These are phyloP conservation scores for Tetrahymena thermophila DNA, from an alignment of 73 alveolate genomes.

Conservation along the genomic window DNA sequence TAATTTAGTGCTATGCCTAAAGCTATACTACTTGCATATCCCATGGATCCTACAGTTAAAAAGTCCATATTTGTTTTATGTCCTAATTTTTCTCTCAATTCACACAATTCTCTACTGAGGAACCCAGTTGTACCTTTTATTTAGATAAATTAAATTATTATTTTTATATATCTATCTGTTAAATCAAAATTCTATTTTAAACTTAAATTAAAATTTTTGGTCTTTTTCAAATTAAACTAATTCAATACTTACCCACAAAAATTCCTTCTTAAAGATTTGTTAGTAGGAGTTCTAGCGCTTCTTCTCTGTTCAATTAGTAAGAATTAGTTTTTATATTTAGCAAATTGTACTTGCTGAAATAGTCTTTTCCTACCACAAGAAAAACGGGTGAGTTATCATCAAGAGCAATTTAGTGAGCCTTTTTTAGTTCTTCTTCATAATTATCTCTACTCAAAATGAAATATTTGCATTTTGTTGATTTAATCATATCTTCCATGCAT, in stretches of 20 bases:
- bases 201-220: not conserved
- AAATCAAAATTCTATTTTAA: not conserved
- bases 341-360: not conserved
- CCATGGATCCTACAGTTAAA: conserved; percentile 74
- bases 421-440: not conserved
- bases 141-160: not conserved
- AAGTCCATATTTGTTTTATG: conserved; percentile 31
- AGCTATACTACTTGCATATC: conserved; percentile 71
- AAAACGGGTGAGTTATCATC: not conserved
- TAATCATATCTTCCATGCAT: conserved; percentile 23
- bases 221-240: not conserved
- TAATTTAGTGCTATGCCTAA: conserved; percentile 41
- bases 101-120: conserved; percentile 72
- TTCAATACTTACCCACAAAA: not conserved
- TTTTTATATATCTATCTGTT: not conserved
- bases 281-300: not conserved
- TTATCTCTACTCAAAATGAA: not conserved
- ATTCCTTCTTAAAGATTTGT: not conserved
- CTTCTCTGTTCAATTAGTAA: not conserved
- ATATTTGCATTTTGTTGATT: not conserved
- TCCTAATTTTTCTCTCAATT: conserved; percentile 51
- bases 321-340: not conserved
- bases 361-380: not conserved
- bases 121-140: conserved; percentile 65
- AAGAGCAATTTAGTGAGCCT: not conserved